phyloP scores from a whole-genome alignment of 805 yeast species.

The Candida broadrunensis region DNA sequence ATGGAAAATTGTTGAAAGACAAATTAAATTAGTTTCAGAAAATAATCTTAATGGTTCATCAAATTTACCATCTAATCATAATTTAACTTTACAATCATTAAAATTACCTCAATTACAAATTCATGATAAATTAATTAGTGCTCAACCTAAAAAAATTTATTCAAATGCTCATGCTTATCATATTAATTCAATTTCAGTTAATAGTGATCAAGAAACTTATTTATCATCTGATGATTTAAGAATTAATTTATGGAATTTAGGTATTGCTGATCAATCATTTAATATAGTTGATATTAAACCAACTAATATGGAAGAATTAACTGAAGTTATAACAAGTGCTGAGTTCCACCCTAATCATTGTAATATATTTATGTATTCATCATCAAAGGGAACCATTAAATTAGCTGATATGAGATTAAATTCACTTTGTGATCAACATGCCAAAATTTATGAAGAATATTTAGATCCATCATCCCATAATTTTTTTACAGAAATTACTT shows the following conservation, averaged over 20 bases:
- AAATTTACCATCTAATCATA: slow-evolving; percentile 14
- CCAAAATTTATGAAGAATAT: slow-evolving; percentile 87
- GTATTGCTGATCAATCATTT: slow-evolving; percentile 90
- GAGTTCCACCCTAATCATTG: slow-evolving; percentile 94
- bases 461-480: slow-evolving; percentile 90
- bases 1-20: slow-evolving; percentile 94
- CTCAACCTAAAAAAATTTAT: slow-evolving; percentile 87
- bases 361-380: slow-evolving; percentile 91
- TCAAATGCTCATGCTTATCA: slow-evolving; percentile 98
- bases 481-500: slow-evolving; percentile 95
- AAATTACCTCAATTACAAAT: slow-evolving; percentile 85
- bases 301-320: slow-evolving; percentile 96
- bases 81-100: slow-evolving; percentile 40
- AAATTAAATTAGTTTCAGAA: slow-evolving; percentile 87
- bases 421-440: slow-evolving; percentile 88
- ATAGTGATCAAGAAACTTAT: slow-evolving; percentile 94
- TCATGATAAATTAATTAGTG: slow-evolving; percentile 93
- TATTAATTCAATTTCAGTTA: slow-evolving; percentile 91
- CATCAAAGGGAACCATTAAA: slow-evolving; percentile 93
- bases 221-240: slow-evolving; percentile 91
- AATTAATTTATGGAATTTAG: slow-evolving; percentile 92
- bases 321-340: slow-evolving; percentile 95
- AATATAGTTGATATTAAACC: slow-evolving; percentile 98
- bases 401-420: slow-evolving; percentile 95
- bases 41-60: slow-evolving; percentile 59